Base-by-base conservation (phyloP, 176 grass and related monocot genomes). In the Oryza glumipatula region DNA sequence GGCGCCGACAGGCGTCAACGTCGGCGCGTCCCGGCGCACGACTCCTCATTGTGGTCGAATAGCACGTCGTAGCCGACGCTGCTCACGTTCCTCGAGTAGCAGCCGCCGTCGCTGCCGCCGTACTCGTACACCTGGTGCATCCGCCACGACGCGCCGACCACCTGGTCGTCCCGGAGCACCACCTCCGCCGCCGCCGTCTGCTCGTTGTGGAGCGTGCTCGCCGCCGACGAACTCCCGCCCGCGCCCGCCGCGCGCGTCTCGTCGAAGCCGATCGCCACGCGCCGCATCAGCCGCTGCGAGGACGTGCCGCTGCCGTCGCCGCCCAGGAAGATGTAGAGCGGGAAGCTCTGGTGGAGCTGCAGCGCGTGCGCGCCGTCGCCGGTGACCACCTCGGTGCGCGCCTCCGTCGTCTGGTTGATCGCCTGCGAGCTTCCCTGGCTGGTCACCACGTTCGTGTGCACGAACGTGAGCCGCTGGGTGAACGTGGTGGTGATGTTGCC, bases 401-500 rank as follows among this genome's bases (percentile, higher is more conserved):
- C 90, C 26, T 94, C 86, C 45, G 89, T 95, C 0, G 91, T 95
- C 88, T 98, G 96, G 76, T 92, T 93, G 76, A 98, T 88, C 82
- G 56, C 76, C 82, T 98, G 96, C 80, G 33, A 7, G 54, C 56
- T 89, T 11, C 96, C 76, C 13, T 71, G 86, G 21, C 13, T 38
- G 56, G 72, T 79, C 66, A 95, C 92, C 56, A 76, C 78, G 89
- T 95, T 95, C n/a, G 86, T 81, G 77, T 98, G 95, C 15, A 60
- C n/a, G 48, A 85, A 98, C 32, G 68, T 67, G 23, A 98, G 43
- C 4, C 76, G 77, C 79, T 95, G 96, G 56, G 89, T 45, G 87
- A 94, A 95, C 65, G 87, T 84, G 51, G 96, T 95, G 43, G 91
- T 98, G 81, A 98, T 85, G 71, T 98, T 98, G 44, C 96, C 96